Conservation (phyloP, 2,329 filamentous ascomycete genomes). For the Exophiala sideris region DNA sequence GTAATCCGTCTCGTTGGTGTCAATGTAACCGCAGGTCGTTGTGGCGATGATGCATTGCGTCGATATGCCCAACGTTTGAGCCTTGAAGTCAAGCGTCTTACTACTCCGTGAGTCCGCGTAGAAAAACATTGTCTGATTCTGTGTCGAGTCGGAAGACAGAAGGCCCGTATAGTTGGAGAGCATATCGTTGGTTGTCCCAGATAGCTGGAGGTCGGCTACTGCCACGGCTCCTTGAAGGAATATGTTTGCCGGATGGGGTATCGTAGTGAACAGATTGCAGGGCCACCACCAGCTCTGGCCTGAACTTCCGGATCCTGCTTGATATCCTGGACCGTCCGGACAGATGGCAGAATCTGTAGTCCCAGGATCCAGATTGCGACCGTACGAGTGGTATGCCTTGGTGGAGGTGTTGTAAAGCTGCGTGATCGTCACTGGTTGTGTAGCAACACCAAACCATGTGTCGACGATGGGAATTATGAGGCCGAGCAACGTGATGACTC, state of each 20-base stretch:
- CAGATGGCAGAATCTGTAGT: neutral
- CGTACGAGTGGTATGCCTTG: neutral
- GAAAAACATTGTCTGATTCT: conserved; percentile 7
- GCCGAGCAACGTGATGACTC: conserved; percentile 6
- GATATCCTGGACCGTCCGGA: neutral
- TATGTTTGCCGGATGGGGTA: neutral
- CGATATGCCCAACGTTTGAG: conserved; percentile 11
- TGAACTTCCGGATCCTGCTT: neutral
- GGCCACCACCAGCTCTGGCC: neutral
- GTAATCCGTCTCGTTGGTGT: neutral
- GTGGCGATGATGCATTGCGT: conserved; percentile 6
- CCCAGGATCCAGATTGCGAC: neutral
- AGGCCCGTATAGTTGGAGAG: conserved; percentile 7
- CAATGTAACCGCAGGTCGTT: neutral
- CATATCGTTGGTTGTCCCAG: neutral
- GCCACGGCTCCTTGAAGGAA: neutral
- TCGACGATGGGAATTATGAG: conserved; percentile 8
- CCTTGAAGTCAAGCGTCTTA: conserved; percentile 10
- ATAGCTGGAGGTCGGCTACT: neutral
- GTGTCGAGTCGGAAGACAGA: conserved; percentile 6
- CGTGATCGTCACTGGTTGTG: conserved; percentile 5
- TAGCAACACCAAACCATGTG: conserved; percentile 14
- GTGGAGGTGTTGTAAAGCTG: conserved; percentile 1
- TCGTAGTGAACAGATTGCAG: neutral
- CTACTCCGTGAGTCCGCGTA: conserved; percentile 6